Conservation (phyloP, 2,329 filamentous ascomycete species). For the Trichophyton schoenleinii region DNA sequence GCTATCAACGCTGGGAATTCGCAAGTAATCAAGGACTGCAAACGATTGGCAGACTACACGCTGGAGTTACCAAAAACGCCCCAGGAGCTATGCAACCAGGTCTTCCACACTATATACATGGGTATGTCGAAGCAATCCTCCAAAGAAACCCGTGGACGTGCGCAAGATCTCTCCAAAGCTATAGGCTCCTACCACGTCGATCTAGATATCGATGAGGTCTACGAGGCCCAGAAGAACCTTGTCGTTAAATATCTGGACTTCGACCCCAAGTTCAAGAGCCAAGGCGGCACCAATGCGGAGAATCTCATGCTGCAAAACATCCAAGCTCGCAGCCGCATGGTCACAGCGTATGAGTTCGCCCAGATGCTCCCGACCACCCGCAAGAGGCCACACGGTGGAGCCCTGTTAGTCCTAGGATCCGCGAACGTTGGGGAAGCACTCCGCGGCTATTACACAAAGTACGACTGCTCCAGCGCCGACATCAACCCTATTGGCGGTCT, state of each 20-base stretch:
- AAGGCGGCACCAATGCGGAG: slow-evolving; percentile 44
- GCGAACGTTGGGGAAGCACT: slow-evolving; percentile 36
- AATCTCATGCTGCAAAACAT: slow-evolving; percentile 30
- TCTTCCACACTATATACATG: slow-evolving; percentile 56
- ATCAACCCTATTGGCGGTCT: slow-evolving; percentile 46
- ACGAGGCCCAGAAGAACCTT: slow-evolving; percentile 23
- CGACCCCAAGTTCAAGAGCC: slow-evolving; percentile 46
- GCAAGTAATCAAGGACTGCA: slow-evolving; percentile 19
- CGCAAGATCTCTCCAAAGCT: slow-evolving; percentile 42
- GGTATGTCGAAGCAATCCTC: slow-evolving; percentile 54
- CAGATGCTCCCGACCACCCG: slow-evolving; percentile 50
- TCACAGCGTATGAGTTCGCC: slow-evolving; percentile 48
- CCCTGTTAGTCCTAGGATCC: slow-evolving; percentile 51
- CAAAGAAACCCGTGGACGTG: slow-evolving; percentile 51
- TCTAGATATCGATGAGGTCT: slow-evolving; percentile 57
- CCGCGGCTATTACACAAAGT: slow-evolving; percentile 51
- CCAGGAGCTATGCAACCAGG: slow-evolving; percentile 43
- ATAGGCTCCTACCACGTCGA: slow-evolving; percentile 62
- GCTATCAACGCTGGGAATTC: slow-evolving; percentile 18
- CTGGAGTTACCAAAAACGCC: slow-evolving; percentile 41
- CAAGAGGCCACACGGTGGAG: slow-evolving; percentile 39
- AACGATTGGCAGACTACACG: slow-evolving; percentile 27
- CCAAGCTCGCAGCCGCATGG: slow-evolving; percentile 52
- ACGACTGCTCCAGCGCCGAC: slow-evolving; percentile 45
- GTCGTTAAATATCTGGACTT: slow-evolving; percentile 43